A percentile compares a stretch with the other conserved stretches of the same genome.
Evolutionary conservation across 148 eudicot species (phyloP).

Genomic region (Vaccinium darrowii): DNA sequence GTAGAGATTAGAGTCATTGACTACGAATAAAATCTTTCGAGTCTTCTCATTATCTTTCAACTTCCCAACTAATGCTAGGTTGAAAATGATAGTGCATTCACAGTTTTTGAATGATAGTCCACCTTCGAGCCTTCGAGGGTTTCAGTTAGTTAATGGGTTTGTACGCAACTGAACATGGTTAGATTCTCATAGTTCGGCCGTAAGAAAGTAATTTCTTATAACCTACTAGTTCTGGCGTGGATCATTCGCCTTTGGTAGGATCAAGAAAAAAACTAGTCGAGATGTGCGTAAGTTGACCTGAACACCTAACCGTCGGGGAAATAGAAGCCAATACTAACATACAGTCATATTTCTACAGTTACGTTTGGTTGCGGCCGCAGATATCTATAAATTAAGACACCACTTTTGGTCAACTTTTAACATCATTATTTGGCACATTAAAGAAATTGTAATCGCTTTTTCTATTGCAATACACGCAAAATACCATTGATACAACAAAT

Average conservation of each 20-base stretch:
- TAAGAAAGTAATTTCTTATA: too few species aligned
- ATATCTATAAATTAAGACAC: neutral
- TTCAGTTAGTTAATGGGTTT: too few species aligned
- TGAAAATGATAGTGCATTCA: neutral
- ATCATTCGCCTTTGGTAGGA: too few species aligned
- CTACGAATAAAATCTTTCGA: neutral
- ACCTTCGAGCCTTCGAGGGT: too few species aligned
- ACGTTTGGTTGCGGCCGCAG: neutral
- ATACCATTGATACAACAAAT: neutral
- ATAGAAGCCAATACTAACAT: too few species aligned
- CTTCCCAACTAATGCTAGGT: neutral
- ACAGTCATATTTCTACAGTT: neutral
- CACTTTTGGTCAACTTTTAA: neutral
- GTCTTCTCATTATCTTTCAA: neutral
- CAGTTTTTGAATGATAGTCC: neutral
- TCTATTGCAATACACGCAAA: neutral
- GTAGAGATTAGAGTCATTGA: neutral
- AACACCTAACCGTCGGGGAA: too few species aligned
- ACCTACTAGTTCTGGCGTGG: too few species aligned
- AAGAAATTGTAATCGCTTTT: neutral
- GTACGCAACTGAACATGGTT: too few species aligned
- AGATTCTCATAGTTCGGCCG: too few species aligned
- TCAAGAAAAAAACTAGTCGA: too few species aligned
- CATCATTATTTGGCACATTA: neutral
- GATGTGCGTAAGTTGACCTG: too few species aligned